Base-by-base conservation (phyloP, 345 rosid genomes). In the Linum usitatissimum region DNA sequence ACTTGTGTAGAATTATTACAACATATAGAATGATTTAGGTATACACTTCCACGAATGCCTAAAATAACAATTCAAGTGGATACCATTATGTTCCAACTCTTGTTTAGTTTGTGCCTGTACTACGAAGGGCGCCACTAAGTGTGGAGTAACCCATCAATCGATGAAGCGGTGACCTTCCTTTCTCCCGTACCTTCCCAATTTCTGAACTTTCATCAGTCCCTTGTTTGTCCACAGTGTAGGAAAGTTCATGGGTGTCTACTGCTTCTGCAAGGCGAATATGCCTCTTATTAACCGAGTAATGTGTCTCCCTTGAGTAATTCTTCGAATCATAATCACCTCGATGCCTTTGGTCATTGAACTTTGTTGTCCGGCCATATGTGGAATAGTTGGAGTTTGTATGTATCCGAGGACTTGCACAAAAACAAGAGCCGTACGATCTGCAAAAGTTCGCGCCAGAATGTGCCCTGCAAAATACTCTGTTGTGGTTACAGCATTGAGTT, bases 391-490 rank as follows among this genome's bases (percentile, higher is more conserved):
- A 74, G 57, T 83, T 89, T 69, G 63, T 55, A 60, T 70, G 73
- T 55, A 64, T 79, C 61, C 75, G 87, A 59, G 96, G 84, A 77
- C 85, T 88, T 59, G 83, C 68, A 56, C 28, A 23, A 23, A 81
- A 59, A 65, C 72, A 78, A 62, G 94, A 81, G 64, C 77, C 74
- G 54, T 74, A 71, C n/a, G 81, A 61, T 67, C 66, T 31, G 55
- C 65, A 73, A 73, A 66, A 59, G 60, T 64, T 59, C 68, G 70
- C 70, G 66, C 66, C 75, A 34, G 80, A 38, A 40, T 70, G 78
- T 28, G 45, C 64, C 60, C 59, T 53, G 23, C 66, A 63, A 34
- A 68, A 63, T 57, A 71, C 78, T 51, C 57, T 60, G 48, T 66
- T 64, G 60, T 64, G 72, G 55, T 18, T 20, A 55, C 2, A 3